Base-by-base conservation (phyloP, 1,284 basidiomycete species). In the Mycosarcoma maydis region DNA sequence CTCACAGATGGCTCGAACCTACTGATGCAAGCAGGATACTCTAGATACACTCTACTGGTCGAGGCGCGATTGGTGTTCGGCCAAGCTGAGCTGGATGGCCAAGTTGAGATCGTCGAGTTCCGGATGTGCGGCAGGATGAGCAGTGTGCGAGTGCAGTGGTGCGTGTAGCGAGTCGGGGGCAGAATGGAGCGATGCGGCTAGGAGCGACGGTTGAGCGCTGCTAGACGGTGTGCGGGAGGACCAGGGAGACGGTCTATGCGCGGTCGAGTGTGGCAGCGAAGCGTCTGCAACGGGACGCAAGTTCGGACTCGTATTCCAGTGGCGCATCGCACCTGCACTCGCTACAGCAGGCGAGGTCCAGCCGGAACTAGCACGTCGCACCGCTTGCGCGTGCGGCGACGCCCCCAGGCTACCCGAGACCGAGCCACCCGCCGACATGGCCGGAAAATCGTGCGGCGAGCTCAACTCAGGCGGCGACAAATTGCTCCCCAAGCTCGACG, bases 1-100 rank as follows among this genome's bases (percentile, higher is more conserved):
- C n/a, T n/a, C n/a, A n/a, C n/a, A n/a, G n/a, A n/a, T n/a, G n/a
- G n/a, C n/a, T n/a, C n/a, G n/a, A n/a, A n/a, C n/a, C n/a, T n/a
- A n/a, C n/a, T n/a, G n/a, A n/a, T n/a, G n/a, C n/a, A n/a, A n/a
- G n/a, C n/a, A n/a, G n/a, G n/a, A n/a, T n/a, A n/a, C n/a, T n/a
- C 9, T 30, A 30, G 9, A 30, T 10, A 30, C 29, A 30, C 14
- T 4, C n/a, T 32, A 43, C 30, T 22, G 8, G 8, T 59, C 56
- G 4, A 22, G 30, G 17, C 38, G 27, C 34, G 64, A 67, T 22
- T 64, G 36, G 38, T 78, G 60, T 38, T 80, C 78, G 11, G 74
- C 72, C 17, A 80, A 41, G 30, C 76, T 78, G 8, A 78, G 52
- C 48, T 75, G 76, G 24, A 80, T 61, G 1, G 76, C 78, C 16